Base-by-base conservation (phyloP, 352 stramenopile genomes). In the Pythium rhizo-oryzae region DNA sequence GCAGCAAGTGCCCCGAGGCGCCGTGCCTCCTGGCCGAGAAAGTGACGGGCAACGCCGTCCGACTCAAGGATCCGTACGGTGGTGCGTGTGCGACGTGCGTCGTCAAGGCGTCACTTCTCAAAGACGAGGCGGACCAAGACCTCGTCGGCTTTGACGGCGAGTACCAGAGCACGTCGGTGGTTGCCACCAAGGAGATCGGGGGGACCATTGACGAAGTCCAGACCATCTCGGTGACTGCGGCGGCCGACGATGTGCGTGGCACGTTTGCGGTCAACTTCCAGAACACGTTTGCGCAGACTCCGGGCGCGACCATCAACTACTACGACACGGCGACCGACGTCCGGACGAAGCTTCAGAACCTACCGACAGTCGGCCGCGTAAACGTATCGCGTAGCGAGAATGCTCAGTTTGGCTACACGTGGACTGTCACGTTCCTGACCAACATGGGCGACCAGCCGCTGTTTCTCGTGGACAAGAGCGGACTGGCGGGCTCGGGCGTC, bases 181-280 rank as follows among this genome's bases (percentile, higher is more conserved):
- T 91, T 0, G 69, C 78, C 19, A 79, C 75, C 8, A 69, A 72
- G 53, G 82, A 92, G 39, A 77, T 92, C 33, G 71, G 81, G 2
- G 84, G 85, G 6, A 76, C 77, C 15, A 74, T 94, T 11, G 54
- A 79, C 30, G 87, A 94, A 77, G 74, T 92, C 18, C 87, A 94
- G 51, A 73, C 74, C 2, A 82, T 94, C 33, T 78, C 78, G 11
- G 81, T 73, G 0, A 63, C 50, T 11, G 78, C 83, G 35, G 74
- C 46, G 4, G 59, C 63, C 12, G 56, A 82, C 15, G 75, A 91
- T 24, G 71, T 94, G 15, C 67, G 68, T 9, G 87, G 87, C 6
- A 81, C 80, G 15, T 90, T 94, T 59, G 51, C 70, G 4, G 52
- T 92, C 8, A 90, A 90, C n/a, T 94, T 94, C 37, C 78, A 78